These are phyloP conservation scores for Henningerozyma blattae DNA, from an alignment of 805 yeast species.

Conservation along the genomic window DNA sequence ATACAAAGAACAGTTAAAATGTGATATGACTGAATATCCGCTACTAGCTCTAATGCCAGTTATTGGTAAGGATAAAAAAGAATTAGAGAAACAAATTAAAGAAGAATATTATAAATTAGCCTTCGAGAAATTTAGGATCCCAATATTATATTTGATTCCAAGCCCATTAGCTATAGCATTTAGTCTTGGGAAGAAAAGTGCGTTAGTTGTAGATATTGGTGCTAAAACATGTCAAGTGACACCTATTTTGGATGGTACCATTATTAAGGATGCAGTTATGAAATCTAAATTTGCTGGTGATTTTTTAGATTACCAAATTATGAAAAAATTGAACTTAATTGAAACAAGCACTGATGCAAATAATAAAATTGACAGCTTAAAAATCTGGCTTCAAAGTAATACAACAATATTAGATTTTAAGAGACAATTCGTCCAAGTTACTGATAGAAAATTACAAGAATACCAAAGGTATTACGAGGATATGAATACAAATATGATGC, in stretches of 20 bases:
- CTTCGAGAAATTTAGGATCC: slow-evolving; percentile 63
- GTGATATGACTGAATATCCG: slow-evolving; percentile 51
- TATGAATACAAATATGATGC: slow-evolving; percentile 5
- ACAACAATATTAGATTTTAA: slow-evolving; percentile 24
- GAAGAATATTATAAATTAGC: slow-evolving; percentile 60
- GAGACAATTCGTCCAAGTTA: slow-evolving; percentile 18
- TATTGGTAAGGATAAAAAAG: slow-evolving; percentile 7
- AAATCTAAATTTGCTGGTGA: slow-evolving; percentile 78
- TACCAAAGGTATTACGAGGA: slow-evolving; percentile 15
- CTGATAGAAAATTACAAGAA: slow-evolving; percentile 17
- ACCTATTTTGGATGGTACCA: slow-evolving; percentile 65
- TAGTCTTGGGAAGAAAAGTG: slow-evolving; percentile 67
- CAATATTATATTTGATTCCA: slow-evolving; percentile 63
- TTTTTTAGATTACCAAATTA: slow-evolving; percentile 55
- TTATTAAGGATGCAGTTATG: slow-evolving; percentile 50
- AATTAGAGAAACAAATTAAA: slow-evolving; percentile 26
- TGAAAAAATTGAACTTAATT: slow-evolving; percentile 31
- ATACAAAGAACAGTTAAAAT: slow-evolving; percentile 37
- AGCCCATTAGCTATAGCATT: slow-evolving; percentile 69
- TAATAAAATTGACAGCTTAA: slow-evolving; percentile 4
- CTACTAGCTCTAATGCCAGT: slow-evolving; percentile 35
- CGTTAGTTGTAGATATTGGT: slow-evolving; percentile 75
- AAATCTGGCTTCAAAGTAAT: slow-evolving; percentile 16
- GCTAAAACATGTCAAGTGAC: slow-evolving; percentile 57
- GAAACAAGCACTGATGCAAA: slow-evolving; percentile 1